Conservation (phyloP, 352 stramenopile species). For the Phytophthora megakarya region DNA sequence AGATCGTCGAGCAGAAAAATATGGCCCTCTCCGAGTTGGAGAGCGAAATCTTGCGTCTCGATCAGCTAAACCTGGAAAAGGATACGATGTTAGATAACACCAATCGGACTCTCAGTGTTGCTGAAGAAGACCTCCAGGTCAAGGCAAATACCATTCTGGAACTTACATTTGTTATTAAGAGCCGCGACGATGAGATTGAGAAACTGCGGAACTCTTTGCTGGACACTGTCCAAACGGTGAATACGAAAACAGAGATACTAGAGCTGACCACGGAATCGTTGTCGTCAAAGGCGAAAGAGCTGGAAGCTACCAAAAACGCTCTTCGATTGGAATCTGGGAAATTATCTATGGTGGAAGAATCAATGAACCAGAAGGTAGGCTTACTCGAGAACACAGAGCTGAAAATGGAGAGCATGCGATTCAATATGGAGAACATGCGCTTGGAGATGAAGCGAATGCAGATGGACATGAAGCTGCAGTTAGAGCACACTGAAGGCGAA, state of each 20-base stretch:
- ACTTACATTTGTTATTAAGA: constrained; percentile 81
- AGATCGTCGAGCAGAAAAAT: constrained; percentile 41
- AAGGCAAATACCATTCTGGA: constrained; percentile 71
- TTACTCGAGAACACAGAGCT: constrained; percentile 68
- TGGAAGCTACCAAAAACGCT: constrained; percentile 59
- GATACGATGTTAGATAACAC: constrained; percentile 32
- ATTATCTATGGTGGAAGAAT: constrained; percentile 62
- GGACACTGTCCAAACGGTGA: constrained; percentile 59
- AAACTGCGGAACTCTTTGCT: constrained; percentile 54
- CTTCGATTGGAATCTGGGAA: constrained; percentile 60
- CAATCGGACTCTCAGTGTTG: constrained; percentile 34
- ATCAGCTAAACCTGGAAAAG: constrained; percentile 25
- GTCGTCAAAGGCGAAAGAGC: constrained; percentile 61
- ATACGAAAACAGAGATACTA: constrained; percentile 69
- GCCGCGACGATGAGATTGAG: constrained; percentile 71
- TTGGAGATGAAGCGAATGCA: constrained; percentile 75
- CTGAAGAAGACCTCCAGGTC: constrained; percentile 47
- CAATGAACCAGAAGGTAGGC: constrained; percentile 60
- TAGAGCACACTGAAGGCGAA: constrained; percentile 64
- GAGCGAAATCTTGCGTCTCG: constrained; percentile 29
- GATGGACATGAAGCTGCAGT: constrained; percentile 77
- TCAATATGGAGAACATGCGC: constrained; percentile 60
- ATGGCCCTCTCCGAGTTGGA: constrained; percentile 50
- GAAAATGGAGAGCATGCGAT: constrained; percentile 66
- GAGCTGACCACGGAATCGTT: constrained; percentile 66